phyloP scores from a whole-genome alignment of 2,329 filamentous ascomycete species.

The Arachnomyces sp. region DNA sequence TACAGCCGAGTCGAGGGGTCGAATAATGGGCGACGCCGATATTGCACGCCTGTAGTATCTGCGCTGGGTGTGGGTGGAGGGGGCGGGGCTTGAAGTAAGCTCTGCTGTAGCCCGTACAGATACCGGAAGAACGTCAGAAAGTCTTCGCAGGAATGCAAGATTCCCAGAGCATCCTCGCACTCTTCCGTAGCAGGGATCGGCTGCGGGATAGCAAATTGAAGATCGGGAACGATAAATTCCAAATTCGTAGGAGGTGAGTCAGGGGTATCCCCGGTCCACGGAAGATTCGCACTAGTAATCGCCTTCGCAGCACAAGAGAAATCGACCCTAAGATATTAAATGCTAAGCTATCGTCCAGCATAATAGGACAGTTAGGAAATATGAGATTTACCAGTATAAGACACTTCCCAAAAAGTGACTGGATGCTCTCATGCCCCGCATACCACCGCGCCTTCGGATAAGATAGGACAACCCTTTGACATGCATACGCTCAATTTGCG shows the following conservation, averaged over 20 bases:
- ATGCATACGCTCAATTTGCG: conserved; percentile 23
- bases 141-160: conserved; percentile 22
- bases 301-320: conserved; percentile 24
- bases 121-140: conserved; percentile 24
- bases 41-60: not conserved
- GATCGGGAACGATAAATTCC: conserved; percentile 17
- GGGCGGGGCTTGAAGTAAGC: conserved; percentile 13
- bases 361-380: not conserved
- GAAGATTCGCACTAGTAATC: conserved; percentile 21
- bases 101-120: conserved; percentile 18
- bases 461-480: conserved; percentile 21
- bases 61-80: conserved; percentile 1
- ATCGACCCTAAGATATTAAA: conserved; percentile 20
- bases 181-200: conserved; percentile 8
- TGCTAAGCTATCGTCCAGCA: not conserved
- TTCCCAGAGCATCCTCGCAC: conserved; percentile 15
- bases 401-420: conserved; percentile 24
- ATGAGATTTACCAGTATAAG: conserved; percentile 22
- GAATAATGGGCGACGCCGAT: conserved; percentile 14
- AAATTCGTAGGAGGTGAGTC: conserved; percentile 17
- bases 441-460: conserved; percentile 22
- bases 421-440: conserved; percentile 20
- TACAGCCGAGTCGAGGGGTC: conserved; percentile 18
- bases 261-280: conserved; percentile 22
- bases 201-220: conserved; percentile 14